Evolutionary conservation across 371 early-diverging fungal species (phyloP), one percentile per base, ranked within the genome.

Genomic region (Rhizomucor pusillus): DNA sequence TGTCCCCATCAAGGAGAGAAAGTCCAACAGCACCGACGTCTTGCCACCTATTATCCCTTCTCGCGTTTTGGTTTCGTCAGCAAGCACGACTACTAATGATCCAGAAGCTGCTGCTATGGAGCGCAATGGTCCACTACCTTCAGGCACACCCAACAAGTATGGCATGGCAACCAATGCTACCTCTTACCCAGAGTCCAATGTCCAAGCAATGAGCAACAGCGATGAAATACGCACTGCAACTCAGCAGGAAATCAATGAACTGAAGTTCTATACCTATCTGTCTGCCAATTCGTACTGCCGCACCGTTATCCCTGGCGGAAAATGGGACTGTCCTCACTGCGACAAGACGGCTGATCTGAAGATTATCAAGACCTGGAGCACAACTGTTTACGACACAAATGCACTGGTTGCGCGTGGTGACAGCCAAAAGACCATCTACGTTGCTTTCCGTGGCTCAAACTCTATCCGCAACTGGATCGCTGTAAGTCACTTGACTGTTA

Each of bases 391-490:
- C 44, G 58, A 57, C 16, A 60, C 60, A 2, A 57, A 52, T 34
- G 65, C 54, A 29, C 39, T 49, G 25, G 47, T 65, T 20, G 47
- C 56, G 20, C 57, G 57, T 16, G 55, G 50, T 41, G 58, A 60
- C 23, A 33, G 36, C 16, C 46, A 57, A 19, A 57, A 65, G 47
- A 39, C 48, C 16, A 60, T 65, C 16, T 60, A 65, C 35, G 25
- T 65, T 23, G 54, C 45, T 18, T 65, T 60, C 45, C 56, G 65
- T 43, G 65, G 64, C 37, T 49, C 61, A 12, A 54, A 40, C 47
- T 63, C 63, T 34, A 45, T 63, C 52, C 51, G 55, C 13, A 63
- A 59, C 36, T 45, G 39, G 29, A 39, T 63, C 34, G 63, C 63
- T 3, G 63, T 59, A 53, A 49, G 59, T 52, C 14, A 7, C 29